Conservation (phyloP, 2,329 filamentous ascomycete species). For the Shiraia sp. region DNA sequence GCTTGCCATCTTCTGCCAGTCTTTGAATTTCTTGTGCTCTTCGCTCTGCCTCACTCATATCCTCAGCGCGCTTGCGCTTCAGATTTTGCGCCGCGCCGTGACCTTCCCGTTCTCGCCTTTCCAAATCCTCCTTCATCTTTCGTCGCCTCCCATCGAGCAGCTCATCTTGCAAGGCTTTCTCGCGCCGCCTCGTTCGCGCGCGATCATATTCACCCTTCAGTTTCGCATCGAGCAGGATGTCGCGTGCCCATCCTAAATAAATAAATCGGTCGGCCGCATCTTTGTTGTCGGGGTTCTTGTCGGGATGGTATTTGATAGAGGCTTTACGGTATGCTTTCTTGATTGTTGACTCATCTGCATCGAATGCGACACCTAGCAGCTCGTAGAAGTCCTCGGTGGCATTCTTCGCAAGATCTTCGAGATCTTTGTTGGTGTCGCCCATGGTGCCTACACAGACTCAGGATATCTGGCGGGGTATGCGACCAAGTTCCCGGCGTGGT, state of each 20-base stretch:
- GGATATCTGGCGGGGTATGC: not conserved
- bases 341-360: slow-evolving; percentile 71
- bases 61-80: slow-evolving; percentile 51
- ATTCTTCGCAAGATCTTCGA: slow-evolving; percentile 48
- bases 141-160: slow-evolving; percentile 73
- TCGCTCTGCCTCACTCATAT: slow-evolving; percentile 59
- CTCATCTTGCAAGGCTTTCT: slow-evolving; percentile 71
- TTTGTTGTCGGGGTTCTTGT: slow-evolving; percentile 70
- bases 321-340: slow-evolving; percentile 82
- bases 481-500: not conserved
- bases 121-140: slow-evolving; percentile 83
- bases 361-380: slow-evolving; percentile 68
- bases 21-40: slow-evolving; percentile 56
- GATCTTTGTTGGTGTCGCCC: slow-evolving; percentile 45
- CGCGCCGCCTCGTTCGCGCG: slow-evolving; percentile 69
- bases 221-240: slow-evolving; percentile 73
- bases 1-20: slow-evolving; percentile 53
- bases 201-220: slow-evolving; percentile 79
- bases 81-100: slow-evolving; percentile 34
- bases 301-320: slow-evolving; percentile 89
- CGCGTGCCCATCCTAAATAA: slow-evolving; percentile 80
- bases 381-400: slow-evolving; percentile 71
- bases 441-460: slow-evolving; percentile 23
- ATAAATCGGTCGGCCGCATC: slow-evolving; percentile 81
- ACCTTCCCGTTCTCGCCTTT: slow-evolving; percentile 68